phyloP scores from a whole-genome alignment of 495 filamentous ascomycete species.

The Geopyxis carbonaria region DNA sequence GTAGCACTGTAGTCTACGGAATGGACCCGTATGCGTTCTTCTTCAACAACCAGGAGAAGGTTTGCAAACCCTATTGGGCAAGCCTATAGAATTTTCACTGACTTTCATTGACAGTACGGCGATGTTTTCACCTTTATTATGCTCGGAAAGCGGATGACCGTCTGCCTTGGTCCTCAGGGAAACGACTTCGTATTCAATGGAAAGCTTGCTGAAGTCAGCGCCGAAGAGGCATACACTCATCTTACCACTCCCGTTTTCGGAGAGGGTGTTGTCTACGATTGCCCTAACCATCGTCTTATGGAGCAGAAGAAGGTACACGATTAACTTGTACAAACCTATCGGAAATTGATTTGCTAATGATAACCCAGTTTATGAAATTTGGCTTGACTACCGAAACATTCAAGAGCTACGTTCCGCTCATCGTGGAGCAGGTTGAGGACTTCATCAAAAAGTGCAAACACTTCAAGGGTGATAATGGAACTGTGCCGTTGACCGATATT shows the following conservation, averaged over 20 bases:
- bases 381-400: slow-evolving; percentile 64
- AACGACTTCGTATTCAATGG: slow-evolving; percentile 81
- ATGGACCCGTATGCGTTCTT: slow-evolving; percentile 75
- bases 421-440: slow-evolving; percentile 53
- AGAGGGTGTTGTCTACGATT: slow-evolving; percentile 73
- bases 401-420: slow-evolving; percentile 59
- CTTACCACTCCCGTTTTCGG: slow-evolving; percentile 78
- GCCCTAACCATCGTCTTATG: slow-evolving; percentile 71
- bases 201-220: slow-evolving; percentile 62
- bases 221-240: slow-evolving; percentile 66
- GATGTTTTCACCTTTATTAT: slow-evolving; percentile 69
- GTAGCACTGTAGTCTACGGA: slow-evolving; percentile 63
- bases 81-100: not conserved
- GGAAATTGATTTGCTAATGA: not conserved
- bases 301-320: slow-evolving; percentile 51
- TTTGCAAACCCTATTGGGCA: slow-evolving; percentile 25
- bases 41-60: slow-evolving; percentile 50
- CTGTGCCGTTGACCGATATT: slow-evolving; percentile 43
- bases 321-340: not conserved
- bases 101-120: slow-evolving; percentile 38
- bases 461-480: slow-evolving; percentile 51
- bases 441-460: slow-evolving; percentile 46
- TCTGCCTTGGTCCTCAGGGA: slow-evolving; percentile 57
- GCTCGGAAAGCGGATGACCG: slow-evolving; percentile 58
- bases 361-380: slow-evolving; percentile 62